These are phyloP conservation scores for Stenogyne calaminthoides DNA, from an alignment of 305 asterid species.

Conservation along the genomic window DNA sequence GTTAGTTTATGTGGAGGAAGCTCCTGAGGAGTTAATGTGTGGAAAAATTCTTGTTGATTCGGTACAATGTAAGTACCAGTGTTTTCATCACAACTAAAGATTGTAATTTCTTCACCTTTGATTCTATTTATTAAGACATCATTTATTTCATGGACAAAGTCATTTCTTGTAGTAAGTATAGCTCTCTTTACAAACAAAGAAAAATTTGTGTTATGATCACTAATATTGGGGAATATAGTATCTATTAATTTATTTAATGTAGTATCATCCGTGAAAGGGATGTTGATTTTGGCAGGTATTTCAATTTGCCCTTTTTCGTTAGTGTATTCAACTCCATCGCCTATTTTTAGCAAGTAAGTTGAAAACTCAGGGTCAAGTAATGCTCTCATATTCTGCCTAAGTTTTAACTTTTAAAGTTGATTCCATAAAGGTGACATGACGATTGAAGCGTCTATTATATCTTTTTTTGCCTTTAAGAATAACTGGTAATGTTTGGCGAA, in stretches of 20 bases:
- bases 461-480: not conserved
- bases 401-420: not conserved
- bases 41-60: not conserved
- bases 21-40: not conserved
- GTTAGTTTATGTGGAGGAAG: no score
- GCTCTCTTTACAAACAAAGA: not conserved
- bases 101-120: not conserved
- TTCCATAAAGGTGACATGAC: not conserved
- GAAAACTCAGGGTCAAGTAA: not conserved
- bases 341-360: not conserved
- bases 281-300: not conserved
- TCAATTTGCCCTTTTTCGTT: not conserved
- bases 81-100: not conserved
- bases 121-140: not conserved
- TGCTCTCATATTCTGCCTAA: not conserved
- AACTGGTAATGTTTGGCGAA: not conserved
- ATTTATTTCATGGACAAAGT: no score
- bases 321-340: not conserved
- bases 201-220: not conserved
- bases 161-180: no score
- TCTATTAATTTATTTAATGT: not conserved
- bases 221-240: not conserved
- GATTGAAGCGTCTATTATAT: not conserved
- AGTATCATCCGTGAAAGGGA: not conserved
- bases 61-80: not conserved